Base-by-base conservation (phyloP, 1,139 yeast species). In the Meyerozyma sp. region DNA sequence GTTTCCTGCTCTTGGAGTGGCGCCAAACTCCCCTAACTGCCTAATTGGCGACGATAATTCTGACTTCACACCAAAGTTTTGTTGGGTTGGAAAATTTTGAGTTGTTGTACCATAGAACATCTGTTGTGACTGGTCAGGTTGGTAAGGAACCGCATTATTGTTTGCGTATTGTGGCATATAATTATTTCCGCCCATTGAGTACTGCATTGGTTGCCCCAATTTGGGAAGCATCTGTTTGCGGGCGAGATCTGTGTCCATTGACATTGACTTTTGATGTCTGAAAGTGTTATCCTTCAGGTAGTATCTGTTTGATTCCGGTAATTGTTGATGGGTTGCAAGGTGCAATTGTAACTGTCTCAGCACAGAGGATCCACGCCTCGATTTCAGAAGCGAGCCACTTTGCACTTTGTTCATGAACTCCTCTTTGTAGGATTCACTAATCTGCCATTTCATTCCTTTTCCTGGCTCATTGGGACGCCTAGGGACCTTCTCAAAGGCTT, bases 381-480 rank as follows among this genome's bases (percentile, higher is more conserved):
- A 76, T 56, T 84, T 85, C 54, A 81, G 79, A 42, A 84, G 66
- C 28, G 84, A 77, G 10, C 93, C 97, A 49, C 79, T 82, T 49
- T 79, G 80, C 63, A 91, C 82, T 65, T 89, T 87, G 52, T 75
- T 79, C 59, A 90, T 68, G 55, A 90, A 91, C 51, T 94, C 98
- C 42, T 82, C 83, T 56, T 86, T 84, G 60, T 86, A 90, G 40
- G 83, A 73, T 38, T 87, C 94, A 51, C 90, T 82, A 46, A 93
- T 91, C 66, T 90, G 95, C 99, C 99, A 93, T 66, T 93, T 93
- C 95, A 93, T 93, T 50, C 98, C 98, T 63, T 93, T 93, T 27
- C 99, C 98, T 0, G 98, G 97, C 65, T 93, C 98, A 62, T 89
- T 86, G 16, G 95, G 93, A 61, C 88, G 81, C 57, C 98, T 77